Evolutionary conservation across 2,329 filamentous ascomycete species (phyloP), one percentile per base, ranked within the genome.

Genomic region (Claviceps africana): DNA sequence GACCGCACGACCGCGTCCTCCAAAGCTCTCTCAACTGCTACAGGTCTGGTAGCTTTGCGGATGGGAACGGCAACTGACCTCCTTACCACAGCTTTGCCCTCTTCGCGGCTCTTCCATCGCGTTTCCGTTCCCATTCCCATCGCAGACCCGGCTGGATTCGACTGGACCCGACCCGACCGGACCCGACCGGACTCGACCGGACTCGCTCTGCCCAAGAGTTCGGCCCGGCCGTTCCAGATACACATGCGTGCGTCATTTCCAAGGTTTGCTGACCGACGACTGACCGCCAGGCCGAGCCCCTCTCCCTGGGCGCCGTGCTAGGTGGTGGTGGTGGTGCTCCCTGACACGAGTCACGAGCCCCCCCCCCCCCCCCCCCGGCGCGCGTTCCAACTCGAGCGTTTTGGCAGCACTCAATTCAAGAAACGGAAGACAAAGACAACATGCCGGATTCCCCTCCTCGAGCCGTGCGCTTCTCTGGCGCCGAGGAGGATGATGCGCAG

Each of bases 391-490:
- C 15, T 11, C 25, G 7, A 46, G 17, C 43, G 4, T 46, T 30
- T 46, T 48, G 33, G 28, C 37, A 30, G n/a, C n/a, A 48, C 22
- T 42, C 47, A 39, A 22, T 22, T 31, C 44, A 13, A 49, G n/a
- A n/a, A 21, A 31, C 30, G 35, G 51, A 30, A 46, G 9, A 48
- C 47, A 59, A 30, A 46, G 9, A 48, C 47, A 59, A 51, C 50
- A 68, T 69, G 61, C 64, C 70, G 59, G 77, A 81, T 56, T 64
- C 72, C 37, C 77, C 77, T 11, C 75, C 77, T 49, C 73, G 77
- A 59, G 70, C 72, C 56, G 76, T 82, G 56, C 75, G 78, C 57
- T 82, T 82, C 60, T 75, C 74, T 46, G 70, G 72, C 54, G 64
- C 66, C 61, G 76, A 74, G 25, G 65, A 71, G 33, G 56, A 67